A percentile compares a stretch with the other conserved stretches of the same genome.
phyloP scores from a whole-genome alignment of 2,329 filamentous ascomycete genomes.

The Scedosporium boydii region DNA sequence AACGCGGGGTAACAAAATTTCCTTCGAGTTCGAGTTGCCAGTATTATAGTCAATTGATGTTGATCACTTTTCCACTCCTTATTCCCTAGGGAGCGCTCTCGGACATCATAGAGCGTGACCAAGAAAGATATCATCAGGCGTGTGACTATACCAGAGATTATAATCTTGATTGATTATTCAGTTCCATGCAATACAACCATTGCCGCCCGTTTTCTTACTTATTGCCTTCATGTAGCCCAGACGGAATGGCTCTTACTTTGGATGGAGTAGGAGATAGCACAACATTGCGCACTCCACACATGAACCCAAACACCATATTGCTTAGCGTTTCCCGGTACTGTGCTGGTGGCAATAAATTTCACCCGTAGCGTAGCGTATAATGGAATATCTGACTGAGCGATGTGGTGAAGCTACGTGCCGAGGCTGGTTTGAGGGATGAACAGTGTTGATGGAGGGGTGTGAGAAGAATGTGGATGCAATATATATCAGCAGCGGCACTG shows the following conservation, averaged over 20 bases:
- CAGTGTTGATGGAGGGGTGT: neutral
- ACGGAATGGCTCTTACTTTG: neutral
- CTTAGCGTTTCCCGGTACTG: neutral
- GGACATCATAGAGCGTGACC: neutral
- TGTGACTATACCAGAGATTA: neutral
- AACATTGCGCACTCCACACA: neutral
- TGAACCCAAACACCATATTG: neutral
- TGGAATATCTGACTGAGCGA: neutral
- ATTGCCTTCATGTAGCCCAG: neutral
- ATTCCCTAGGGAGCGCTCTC: no score
- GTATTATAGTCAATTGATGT: no score
- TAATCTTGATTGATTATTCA: conserved; percentile 1
- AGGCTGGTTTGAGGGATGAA: neutral
- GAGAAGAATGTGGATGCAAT: neutral
- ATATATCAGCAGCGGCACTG: neutral
- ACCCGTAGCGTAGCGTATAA: neutral
- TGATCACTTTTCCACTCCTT: no score
- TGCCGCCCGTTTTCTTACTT: neutral
- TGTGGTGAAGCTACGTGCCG: neutral
- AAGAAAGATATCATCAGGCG: neutral
- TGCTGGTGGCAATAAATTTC: neutral
- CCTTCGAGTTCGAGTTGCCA: neutral
- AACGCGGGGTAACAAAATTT: conserved; percentile 2
- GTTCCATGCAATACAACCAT: neutral
- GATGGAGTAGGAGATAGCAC: neutral